Evolutionary conservation across 441 rosid species (phyloP).

Genomic region (Eutrema salsugineum): DNA sequence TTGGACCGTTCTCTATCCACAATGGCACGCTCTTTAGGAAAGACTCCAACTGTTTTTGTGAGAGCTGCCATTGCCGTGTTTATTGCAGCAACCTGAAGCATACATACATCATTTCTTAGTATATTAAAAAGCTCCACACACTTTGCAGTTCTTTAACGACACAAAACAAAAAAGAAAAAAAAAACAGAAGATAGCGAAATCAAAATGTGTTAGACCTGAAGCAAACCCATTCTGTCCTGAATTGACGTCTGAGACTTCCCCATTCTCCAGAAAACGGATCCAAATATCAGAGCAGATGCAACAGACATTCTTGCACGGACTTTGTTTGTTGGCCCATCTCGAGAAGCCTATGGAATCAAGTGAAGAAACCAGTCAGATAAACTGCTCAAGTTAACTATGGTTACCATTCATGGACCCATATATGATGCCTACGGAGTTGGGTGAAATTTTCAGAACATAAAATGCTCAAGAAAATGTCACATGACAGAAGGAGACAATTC

Average conservation of each 20-base stretch:
- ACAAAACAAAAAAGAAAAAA: background rate
- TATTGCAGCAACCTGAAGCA: constrained; percentile 81
- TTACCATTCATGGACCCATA: background rate
- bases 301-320: constrained; percentile 96
- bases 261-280: constrained; percentile 97
- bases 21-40: constrained; percentile 94
- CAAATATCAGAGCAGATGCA: constrained; percentile 97
- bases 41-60: constrained; percentile 92
- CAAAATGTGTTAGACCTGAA: constrained; percentile 55
- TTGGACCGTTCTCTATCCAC: constrained; percentile 93
- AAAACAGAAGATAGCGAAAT: constrained; percentile 11
- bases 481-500: background rate
- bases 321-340: constrained; percentile 96
- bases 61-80: constrained; percentile 99
- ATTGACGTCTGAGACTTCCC: constrained; percentile 93
- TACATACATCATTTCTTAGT: constrained; percentile 12
- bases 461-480: background rate
- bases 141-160: background rate
- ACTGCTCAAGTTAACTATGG: background rate
- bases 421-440: background rate
- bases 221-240: constrained; percentile 97
- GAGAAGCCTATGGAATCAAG: constrained; percentile 65
- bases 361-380: constrained; percentile 21
- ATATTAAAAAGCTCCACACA: background rate
- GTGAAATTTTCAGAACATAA: background rate